Evolutionary conservation across 116 monocot species (phyloP).

Genomic region (Papilionanthe hybrid): DNA sequence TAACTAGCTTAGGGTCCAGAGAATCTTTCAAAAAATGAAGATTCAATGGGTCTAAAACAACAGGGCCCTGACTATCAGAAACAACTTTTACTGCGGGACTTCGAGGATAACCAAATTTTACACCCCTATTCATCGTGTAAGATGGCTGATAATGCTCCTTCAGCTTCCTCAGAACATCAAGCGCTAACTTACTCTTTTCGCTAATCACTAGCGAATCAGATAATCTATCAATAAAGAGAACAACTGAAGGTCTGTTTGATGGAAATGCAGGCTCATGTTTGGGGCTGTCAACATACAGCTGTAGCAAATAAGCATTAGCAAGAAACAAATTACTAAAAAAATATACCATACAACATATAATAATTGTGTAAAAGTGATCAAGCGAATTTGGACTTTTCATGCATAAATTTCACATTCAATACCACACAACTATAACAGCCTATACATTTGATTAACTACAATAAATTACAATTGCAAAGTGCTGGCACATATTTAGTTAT

Average conservation of each 20-base stretch:
- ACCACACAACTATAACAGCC: not conserved
- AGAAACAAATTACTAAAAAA: conserved; percentile 6
- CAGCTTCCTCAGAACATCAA: conserved; percentile 58
- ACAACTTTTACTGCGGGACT: conserved; percentile 5
- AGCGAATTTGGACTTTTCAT: not conserved
- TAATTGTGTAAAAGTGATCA: not conserved
- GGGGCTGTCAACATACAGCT: conserved; percentile 58
- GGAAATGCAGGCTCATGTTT: conserved; percentile 47
- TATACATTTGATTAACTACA: not conserved
- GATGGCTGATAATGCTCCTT: conserved; percentile 33
- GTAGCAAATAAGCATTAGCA: conserved; percentile 2
- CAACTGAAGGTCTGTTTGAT: conserved; percentile 55
- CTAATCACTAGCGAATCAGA: conserved; percentile 49
- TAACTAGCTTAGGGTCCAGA: conserved; percentile 24
- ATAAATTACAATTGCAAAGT: not conserved
- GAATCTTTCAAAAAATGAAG: conserved; percentile 14
- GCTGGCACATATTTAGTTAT: not conserved
- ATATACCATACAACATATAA: not conserved
- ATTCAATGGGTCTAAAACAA: conserved; percentile 8
- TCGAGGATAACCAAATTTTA: not conserved
- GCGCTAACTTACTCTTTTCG: conserved; percentile 70
- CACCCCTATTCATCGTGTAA: conserved; percentile 7
- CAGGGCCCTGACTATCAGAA: conserved; percentile 19
- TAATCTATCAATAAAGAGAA: conserved; percentile 94
- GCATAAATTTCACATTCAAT: not conserved